phyloP scores from a whole-genome alignment of 2,329 filamentous ascomycete genomes.

The Periglandula ipomoeae region DNA sequence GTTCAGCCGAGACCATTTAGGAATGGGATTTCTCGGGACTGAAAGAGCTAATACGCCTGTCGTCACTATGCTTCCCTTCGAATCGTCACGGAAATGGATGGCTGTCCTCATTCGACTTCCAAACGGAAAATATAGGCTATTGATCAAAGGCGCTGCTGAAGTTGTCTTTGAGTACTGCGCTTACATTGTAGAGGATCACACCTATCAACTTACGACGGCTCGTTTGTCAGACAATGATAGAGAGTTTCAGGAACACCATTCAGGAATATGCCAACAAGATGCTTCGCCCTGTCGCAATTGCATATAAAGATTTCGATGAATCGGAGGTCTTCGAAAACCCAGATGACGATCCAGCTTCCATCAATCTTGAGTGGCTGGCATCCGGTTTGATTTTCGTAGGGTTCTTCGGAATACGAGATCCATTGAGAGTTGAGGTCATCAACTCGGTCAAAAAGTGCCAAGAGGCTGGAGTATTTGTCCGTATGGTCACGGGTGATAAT shows the following conservation, averaged over 20 bases:
- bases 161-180: conserved; percentile 39
- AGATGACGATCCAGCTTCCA: conserved; percentile 23
- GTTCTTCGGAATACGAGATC: conserved; percentile 57
- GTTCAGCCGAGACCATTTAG: conserved; percentile 40
- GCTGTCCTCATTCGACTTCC: conserved; percentile 40
- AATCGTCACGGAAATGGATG: conserved; percentile 48
- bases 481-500: conserved; percentile 50
- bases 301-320: conserved; percentile 62
- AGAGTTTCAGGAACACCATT: conserved; percentile 23
- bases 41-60: conserved; percentile 37
- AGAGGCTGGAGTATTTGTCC: conserved; percentile 55
- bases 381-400: conserved; percentile 40
- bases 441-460: conserved; percentile 54
- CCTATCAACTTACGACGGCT: conserved; percentile 17
- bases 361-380: conserved; percentile 29
- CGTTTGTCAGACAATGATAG: conserved; percentile 23
- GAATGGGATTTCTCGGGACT: conserved; percentile 33
- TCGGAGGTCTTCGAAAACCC: conserved; percentile 54
- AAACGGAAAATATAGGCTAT: conserved; percentile 36
- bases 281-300: conserved; percentile 65
- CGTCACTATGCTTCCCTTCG: conserved; percentile 42
- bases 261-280: conserved; percentile 54
- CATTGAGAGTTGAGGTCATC: conserved; percentile 52
- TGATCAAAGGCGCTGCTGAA: conserved; percentile 50
- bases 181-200: conserved; percentile 36